Evolutionary conservation across 2,329 filamentous ascomycete genomes (phyloP).

Genomic region (Fusarium praegraminearum): DNA sequence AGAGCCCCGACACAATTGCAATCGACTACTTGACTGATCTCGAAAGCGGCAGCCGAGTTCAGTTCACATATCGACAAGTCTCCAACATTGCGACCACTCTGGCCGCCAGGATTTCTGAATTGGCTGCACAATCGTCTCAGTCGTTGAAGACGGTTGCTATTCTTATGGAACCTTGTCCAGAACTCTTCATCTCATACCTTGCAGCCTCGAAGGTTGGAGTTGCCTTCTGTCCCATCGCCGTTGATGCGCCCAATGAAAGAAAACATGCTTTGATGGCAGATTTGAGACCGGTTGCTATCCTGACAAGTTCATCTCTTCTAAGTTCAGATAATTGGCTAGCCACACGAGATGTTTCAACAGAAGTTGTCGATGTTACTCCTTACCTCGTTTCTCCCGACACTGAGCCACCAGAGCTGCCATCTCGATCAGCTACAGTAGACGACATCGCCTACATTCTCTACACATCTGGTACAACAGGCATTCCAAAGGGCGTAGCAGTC

Average conservation of each 20-base stretch:
- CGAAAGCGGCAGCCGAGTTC: neutral
- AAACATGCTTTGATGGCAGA: conserved; percentile 9
- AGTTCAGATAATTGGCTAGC: fast-evolving
- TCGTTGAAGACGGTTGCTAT: conserved; percentile 7
- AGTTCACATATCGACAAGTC: conserved; percentile 10
- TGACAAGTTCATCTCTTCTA: neutral
- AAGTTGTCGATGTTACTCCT: neutral
- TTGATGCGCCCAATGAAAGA: conserved; percentile 14
- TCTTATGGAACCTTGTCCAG: conserved; percentile 13
- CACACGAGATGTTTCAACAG: fast-evolving
- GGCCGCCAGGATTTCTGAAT: neutral
- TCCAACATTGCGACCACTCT: neutral
- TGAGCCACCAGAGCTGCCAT: neutral
- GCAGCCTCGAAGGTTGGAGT: conserved; percentile 17
- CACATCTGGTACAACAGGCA: conserved; percentile 22
- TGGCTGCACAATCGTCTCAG: neutral
- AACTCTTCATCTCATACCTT: conserved; percentile 24
- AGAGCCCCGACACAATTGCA: neutral
- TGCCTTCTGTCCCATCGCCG: conserved; percentile 18
- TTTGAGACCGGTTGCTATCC: neutral
- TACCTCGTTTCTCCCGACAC: neutral
- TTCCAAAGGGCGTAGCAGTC: conserved; percentile 23
- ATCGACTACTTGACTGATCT: conserved; percentile 14
- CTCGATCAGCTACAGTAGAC: neutral
- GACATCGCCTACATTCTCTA: conserved; percentile 15